A percentile compares a stretch with the other conserved stretches of the same genome.
These are phyloP conservation scores for Chlamydomonas incerta DNA, from an alignment of 139 green algal genomes.

Conservation along the genomic window DNA sequence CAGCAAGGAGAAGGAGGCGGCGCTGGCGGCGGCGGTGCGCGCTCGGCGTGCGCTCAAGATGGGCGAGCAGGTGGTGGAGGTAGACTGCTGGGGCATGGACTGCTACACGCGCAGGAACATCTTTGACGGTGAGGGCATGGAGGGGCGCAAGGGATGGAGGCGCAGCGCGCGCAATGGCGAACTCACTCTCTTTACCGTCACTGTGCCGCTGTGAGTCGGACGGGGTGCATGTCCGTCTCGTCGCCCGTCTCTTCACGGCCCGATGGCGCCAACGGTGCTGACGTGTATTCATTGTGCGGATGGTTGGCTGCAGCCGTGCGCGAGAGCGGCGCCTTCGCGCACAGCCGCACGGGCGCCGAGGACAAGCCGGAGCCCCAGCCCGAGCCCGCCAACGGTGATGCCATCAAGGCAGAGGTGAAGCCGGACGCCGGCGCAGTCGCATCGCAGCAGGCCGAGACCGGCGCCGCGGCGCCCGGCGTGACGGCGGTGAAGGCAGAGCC, in stretches of 20 bases:
- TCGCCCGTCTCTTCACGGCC: too few species aligned
- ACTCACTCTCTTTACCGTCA: too few species aligned
- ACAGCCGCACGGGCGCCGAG: constrained; percentile 35
- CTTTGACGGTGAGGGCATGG: constrained; percentile 70
- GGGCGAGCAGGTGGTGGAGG: constrained; percentile 74
- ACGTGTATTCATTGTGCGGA: too few species aligned
- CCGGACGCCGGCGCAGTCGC: background rate
- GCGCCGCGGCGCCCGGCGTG: background rate
- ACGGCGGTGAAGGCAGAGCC: background rate
- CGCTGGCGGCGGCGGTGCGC: constrained; percentile 44
- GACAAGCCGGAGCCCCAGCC: background rate
- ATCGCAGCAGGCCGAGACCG: too few species aligned
- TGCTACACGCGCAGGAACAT: constrained; percentile 88
- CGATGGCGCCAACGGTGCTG: background rate
- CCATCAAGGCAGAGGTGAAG: background rate
- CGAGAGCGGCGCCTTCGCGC: constrained; percentile 49
- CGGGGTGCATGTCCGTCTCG: too few species aligned
- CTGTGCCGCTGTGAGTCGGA: too few species aligned
- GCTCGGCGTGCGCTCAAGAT: constrained; percentile 56
- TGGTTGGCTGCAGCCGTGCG: constrained; percentile 31
- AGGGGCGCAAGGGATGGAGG: too few species aligned
- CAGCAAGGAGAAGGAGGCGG: constrained; percentile 39
- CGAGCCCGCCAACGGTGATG: background rate
- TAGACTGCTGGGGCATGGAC: constrained; percentile 89
- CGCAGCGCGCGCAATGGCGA: too few species aligned